Percentiles rank a stretch among this genome's conserved stretches.
These are phyloP conservation scores for Colletotrichum sp. DNA, from an alignment of 2,329 filamentous ascomycete genomes.

Conservation along the genomic window DNA sequence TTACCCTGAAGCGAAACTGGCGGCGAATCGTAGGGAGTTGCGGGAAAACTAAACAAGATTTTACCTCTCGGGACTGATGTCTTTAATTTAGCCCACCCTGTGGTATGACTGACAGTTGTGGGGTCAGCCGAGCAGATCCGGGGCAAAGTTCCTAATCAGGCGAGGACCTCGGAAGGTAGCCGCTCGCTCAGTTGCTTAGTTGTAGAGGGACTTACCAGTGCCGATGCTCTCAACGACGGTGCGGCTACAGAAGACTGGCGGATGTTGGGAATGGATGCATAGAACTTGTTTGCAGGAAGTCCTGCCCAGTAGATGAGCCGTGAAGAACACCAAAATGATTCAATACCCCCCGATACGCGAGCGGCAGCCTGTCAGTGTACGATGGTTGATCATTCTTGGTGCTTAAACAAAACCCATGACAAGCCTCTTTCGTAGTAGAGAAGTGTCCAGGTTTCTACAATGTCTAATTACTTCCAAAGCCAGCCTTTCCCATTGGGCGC, in stretches of 20 bases:
- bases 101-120: fast-evolving
- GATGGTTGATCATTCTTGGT: neutral
- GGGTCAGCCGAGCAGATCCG: neutral
- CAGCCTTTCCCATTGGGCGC: slow-evolving; percentile 27
- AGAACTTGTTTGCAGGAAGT: too few relatives aligned
- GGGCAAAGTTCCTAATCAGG: neutral
- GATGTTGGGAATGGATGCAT: neutral
- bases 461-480: slow-evolving; percentile 25
- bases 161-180: neutral
- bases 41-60: neutral
- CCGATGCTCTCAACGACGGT: neutral
- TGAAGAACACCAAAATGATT: fast-evolving
- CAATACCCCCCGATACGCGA: neutral
- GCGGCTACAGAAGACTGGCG: neutral
- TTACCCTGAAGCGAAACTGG: neutral
- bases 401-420: neutral
- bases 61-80: neutral
- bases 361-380: neutral
- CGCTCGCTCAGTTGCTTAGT: neutral
- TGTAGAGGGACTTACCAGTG: neutral
- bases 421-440: neutral
- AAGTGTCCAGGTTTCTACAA: fast-evolving
- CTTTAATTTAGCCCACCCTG: neutral
- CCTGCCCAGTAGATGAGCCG: neutral
- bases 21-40: neutral